phyloP scores from a whole-genome alignment of 2,329 filamentous ascomycete species.

The Endoconidiophora laricicola region DNA sequence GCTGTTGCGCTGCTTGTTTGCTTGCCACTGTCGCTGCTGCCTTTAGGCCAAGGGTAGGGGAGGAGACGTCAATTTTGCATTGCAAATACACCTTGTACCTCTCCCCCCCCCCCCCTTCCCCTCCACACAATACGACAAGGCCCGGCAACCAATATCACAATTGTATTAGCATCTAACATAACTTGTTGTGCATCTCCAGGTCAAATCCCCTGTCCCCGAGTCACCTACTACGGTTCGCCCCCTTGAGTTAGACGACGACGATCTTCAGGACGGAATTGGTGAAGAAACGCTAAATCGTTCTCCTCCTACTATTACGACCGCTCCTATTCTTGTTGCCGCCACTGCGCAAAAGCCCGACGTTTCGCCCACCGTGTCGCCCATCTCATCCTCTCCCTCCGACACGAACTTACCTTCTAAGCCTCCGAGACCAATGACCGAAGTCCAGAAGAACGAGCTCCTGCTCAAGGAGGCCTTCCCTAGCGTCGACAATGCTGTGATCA shows the following conservation, averaged over 20 bases:
- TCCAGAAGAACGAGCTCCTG: constrained; percentile 72
- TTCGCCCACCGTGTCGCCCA: constrained; percentile 16
- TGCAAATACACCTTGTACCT: neutral
- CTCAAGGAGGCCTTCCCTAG: constrained; percentile 85
- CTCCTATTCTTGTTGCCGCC: constrained; percentile 16
- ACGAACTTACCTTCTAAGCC: constrained; percentile 57
- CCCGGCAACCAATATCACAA: neutral
- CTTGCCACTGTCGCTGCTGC: neutral
- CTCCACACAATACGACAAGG: constrained; percentile 7
- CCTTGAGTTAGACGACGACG: constrained; percentile 54
- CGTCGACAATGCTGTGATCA: constrained; percentile 67
- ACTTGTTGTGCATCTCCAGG: constrained; percentile 18
- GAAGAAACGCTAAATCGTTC: constrained; percentile 22
- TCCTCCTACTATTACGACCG: constrained; percentile 10
- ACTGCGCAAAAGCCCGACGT: constrained; percentile 17
- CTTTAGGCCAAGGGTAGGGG: too few species aligned
- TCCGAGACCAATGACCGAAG: constrained; percentile 63
- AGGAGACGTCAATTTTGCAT: too few species aligned
- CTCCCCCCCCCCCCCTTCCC: neutral
- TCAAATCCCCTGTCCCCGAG: constrained; percentile 36
- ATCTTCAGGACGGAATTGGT: constrained; percentile 40
- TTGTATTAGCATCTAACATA: neutral
- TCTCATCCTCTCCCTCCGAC: constrained; percentile 17
- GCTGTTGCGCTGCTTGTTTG: neutral
- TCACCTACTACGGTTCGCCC: constrained; percentile 49